Evolutionary conservation across 1,139 yeast genomes (phyloP), one percentile per base, ranked within the genome.

Genomic region (Ogataea hybrid): DNA sequence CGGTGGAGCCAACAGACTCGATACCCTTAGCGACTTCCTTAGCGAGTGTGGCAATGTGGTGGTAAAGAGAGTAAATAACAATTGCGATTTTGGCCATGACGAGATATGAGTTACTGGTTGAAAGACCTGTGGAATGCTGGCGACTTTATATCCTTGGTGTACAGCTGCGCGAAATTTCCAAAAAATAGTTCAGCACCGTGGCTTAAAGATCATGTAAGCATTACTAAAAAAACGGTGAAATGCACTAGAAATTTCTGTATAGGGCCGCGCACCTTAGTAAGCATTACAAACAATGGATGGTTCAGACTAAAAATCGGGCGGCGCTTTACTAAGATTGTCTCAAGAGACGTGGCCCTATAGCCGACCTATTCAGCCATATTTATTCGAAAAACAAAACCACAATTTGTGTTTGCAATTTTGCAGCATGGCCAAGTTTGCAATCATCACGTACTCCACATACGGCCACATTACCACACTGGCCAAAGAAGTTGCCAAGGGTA

Each of bases 1-100:
- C 92, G 6, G 63, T 54, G 53, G 85, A 85, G 58, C 95, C 95
- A 39, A 90, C 82, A 33, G 78, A 70, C 59, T 77, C 82, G 46
- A 85, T 69, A 61, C 95, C 96, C 49, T 69, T 70, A 69, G 81
- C 76, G 59, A 78, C 81, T 47, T 83, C 73, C 66, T 79, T 76
- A 47, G 95, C 95, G 50, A 84, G 54, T 39, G 71, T 68, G 53
- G 80, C 79, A 55, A 84, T 69, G 69, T 88, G 96, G 57, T 89
- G 89, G 73, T 85, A 87, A 61, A 82, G 66, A 42, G 96, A 78
- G 77, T 88, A 88, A 64, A 81, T 80, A 64, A 88, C 74, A 58
- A 88, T 84, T 44, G 83, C 84, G 43, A 77, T 65, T 57, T 71
- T 76, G 25, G 76, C 72, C 77, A 73, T 73, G 56, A 44, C 53